Evolutionary conservation across 345 rosid species (phyloP), one percentile per base, ranked within the genome.

Genomic region (Moricandia arvensis): DNA sequence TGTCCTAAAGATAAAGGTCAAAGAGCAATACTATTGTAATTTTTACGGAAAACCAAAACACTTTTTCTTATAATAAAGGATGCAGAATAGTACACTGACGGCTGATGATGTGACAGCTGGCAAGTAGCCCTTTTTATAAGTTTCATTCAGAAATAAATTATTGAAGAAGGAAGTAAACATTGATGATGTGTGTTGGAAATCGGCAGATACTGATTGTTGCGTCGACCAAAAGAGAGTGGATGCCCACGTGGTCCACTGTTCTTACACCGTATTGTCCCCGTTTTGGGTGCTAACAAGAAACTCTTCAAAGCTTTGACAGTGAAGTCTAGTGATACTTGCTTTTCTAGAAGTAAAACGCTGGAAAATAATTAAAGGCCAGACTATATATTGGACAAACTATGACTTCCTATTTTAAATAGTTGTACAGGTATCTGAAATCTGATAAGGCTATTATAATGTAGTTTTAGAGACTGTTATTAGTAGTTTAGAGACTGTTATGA

Each of bases 161-260:
- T n/a, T n/a, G n/a, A 45, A 45, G 53, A 30, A 13, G 17, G 27
- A 53, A 58, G 27, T 27, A 1, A 31, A 66, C 10, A 21, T 15
- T 31, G 49, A 66, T 21, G 49, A 66, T 41, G 21, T 75, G 17
- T 59, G 60, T 33, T 59, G 72, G 37, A 67, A 43, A 35, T 59
- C 66, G 68, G n/a, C n/a, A 75, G 73, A 59, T 59, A n/a, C 7
- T 75, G 54, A 75, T 75, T 21, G 68, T 73, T 34, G n/a, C 55
- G n/a, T n/a, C 24, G 60, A 59, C 21, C 61, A 75, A 47, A 49
- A 45, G 4, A 12, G n/a, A 27, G 69, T 45, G 69, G 69, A 66
- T 45, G 58, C 67, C 68, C 79, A 75, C 62, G 73, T 75, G 79
- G 73, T 67, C 68, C 68, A 43, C 24, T 65, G 57, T 45, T 65